Percentiles rank a stretch among this genome's conserved stretches.
Conservation (phyloP, 23 red algal genomes). For the Rhodosorus marinus region DNA sequence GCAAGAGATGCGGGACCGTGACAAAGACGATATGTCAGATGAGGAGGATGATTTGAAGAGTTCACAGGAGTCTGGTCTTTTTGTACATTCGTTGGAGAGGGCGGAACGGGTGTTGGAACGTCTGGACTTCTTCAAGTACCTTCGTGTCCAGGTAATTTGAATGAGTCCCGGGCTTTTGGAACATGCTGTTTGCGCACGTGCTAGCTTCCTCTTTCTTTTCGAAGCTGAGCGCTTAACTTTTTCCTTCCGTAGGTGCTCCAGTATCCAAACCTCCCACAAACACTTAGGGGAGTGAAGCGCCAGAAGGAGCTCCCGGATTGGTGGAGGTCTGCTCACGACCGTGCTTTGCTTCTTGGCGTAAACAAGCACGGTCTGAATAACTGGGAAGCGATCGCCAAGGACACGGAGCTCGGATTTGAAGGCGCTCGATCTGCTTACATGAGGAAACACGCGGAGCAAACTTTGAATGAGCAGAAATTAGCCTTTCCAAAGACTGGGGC, state of each 20-base stretch:
- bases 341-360: conserved; percentile 58
- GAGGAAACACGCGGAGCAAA: conserved; percentile 6
- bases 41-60: too few species aligned
- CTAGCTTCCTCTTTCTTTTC: too few species aligned
- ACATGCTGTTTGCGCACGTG: too few species aligned
- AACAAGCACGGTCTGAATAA: conserved; percentile 73
- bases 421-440: conserved; percentile 11
- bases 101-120: conserved; percentile 48
- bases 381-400: conserved; percentile 37
- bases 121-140: conserved; percentile 40
- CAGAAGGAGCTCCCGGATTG: conserved; percentile 59
- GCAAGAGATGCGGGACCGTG: too few species aligned
- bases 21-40: too few species aligned
- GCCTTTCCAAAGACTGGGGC: conserved; percentile 21
- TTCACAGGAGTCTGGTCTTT: too few species aligned
- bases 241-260: too few species aligned
- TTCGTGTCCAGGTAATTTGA: conserved; percentile 56
- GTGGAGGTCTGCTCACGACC: conserved; percentile 69
- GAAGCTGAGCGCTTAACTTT: too few species aligned
- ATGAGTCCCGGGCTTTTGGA: too few species aligned
- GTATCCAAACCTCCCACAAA: too few species aligned
- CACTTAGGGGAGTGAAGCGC: conserved; percentile 17
- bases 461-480: conserved; percentile 3
- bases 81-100: too few species aligned
- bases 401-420: conserved; percentile 53